Percentiles rank a stretch among this genome's conserved stretches.
Evolutionary conservation across 1,139 yeast species (phyloP).

Genomic region (Groenewaldozyma sp.): DNA sequence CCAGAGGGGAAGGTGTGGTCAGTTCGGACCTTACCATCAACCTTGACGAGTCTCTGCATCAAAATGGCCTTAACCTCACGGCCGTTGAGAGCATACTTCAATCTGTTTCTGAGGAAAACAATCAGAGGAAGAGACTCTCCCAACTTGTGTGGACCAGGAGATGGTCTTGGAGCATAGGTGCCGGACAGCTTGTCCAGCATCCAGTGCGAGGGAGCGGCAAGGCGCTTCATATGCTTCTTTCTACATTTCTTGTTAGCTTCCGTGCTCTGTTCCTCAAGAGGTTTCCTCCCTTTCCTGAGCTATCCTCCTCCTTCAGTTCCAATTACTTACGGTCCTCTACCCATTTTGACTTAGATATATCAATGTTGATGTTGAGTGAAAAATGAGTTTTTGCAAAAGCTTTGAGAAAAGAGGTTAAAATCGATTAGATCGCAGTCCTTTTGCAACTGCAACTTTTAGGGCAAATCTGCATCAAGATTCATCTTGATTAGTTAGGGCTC

Average conservation of each 20-base stretch:
- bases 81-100: slow-evolving; percentile 98
- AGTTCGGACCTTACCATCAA: slow-evolving; percentile 98
- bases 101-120: slow-evolving; percentile 98
- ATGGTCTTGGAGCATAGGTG: slow-evolving; percentile 99
- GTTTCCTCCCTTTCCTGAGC: not conserved
- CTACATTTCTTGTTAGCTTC: too few relatives aligned
- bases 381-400: too few relatives aligned
- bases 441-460: too few relatives aligned
- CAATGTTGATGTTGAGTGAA: slow-evolving; percentile 5
- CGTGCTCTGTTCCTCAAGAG: too few relatives aligned
- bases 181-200: slow-evolving; percentile 99
- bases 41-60: slow-evolving; percentile 99
- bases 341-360: slow-evolving; percentile 47
- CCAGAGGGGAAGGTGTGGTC: slow-evolving; percentile 99
- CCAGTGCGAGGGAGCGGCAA: slow-evolving; percentile 99
- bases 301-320: slow-evolving; percentile 7
- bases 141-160: slow-evolving; percentile 99
- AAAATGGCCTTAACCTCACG: slow-evolving; percentile 98
- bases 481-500: too few relatives aligned
- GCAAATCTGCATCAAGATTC: too few relatives aligned
- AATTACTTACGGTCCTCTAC: slow-evolving; percentile 84
- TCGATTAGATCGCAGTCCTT: too few relatives aligned
- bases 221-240: slow-evolving; percentile 96
- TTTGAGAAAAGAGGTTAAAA: too few relatives aligned
- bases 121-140: slow-evolving; percentile 98